phyloP scores from a whole-genome alignment of 2,329 filamentous ascomycete species.

The Penicillium psychrosexuale region DNA sequence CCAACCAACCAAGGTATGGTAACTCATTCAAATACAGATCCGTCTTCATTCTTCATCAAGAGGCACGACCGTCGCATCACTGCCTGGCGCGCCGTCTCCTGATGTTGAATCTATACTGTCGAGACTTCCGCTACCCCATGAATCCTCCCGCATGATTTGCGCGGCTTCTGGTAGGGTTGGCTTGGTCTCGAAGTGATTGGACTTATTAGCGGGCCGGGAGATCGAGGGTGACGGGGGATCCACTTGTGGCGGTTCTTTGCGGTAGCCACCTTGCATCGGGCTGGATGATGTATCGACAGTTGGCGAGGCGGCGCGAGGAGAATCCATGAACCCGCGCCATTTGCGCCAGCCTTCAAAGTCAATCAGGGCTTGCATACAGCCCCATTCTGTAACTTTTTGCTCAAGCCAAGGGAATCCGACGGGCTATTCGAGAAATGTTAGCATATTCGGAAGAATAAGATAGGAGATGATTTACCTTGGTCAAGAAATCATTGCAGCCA shows the following conservation, averaged over 20 bases:
- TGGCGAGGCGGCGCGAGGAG: conserved; percentile 20
- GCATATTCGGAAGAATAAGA: background rate
- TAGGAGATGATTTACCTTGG: conserved; percentile 64
- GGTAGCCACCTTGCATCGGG: conserved; percentile 27
- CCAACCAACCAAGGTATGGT: background rate
- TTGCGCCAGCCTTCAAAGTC: conserved; percentile 97
- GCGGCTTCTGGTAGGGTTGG: conserved; percentile 12
- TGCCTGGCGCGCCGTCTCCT: background rate
- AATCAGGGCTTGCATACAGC: conserved; percentile 98
- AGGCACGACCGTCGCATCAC: background rate
- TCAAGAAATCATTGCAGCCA: conserved; percentile 97
- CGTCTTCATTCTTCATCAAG: background rate
- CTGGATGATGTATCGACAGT: conserved; percentile 23
- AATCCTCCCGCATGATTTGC: conserved; percentile 26
- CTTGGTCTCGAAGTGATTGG: conserved; percentile 7
- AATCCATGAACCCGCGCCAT: conserved; percentile 77
- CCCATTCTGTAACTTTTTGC: conserved; percentile 98
- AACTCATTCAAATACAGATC: background rate
- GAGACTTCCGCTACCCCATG: conserved; percentile 31
- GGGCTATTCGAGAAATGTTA: conserved; percentile 56
- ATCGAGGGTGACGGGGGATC: conserved; percentile 18
- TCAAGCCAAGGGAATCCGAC: conserved; percentile 98
- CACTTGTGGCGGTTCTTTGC: conserved; percentile 6
- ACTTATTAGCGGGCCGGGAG: conserved; percentile 15
- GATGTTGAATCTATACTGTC: conserved; percentile 24